Evolutionary conservation across 306 rosid species (phyloP).

Genomic region (Lathyrus tuberosus): DNA sequence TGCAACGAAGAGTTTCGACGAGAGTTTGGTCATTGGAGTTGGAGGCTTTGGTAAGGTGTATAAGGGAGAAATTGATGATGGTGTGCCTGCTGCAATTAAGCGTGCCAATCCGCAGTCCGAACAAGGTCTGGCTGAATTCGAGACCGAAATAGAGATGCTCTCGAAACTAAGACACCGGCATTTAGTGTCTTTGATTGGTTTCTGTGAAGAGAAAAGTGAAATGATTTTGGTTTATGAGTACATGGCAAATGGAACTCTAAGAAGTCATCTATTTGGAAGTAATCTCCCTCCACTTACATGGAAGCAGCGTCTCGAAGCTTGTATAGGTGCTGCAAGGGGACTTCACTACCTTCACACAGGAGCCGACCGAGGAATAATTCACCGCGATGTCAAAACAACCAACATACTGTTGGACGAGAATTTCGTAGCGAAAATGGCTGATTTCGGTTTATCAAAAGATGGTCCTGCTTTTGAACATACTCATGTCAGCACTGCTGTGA

Average conservation of each 20-base stretch:
- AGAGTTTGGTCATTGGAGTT: slow-evolving; percentile 79
- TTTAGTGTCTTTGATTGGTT: slow-evolving; percentile 89
- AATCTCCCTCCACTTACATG: slow-evolving; percentile 75
- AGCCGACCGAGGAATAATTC: slow-evolving; percentile 88
- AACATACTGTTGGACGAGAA: slow-evolving; percentile 83
- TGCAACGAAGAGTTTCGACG: slow-evolving; percentile 80
- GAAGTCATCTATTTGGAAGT: slow-evolving; percentile 91
- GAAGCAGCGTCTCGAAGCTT: slow-evolving; percentile 87
- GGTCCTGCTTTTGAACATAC: slow-evolving; percentile 92
- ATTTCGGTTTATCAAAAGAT: slow-evolving; percentile 87
- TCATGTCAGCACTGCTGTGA: slow-evolving; percentile 96
- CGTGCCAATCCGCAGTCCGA: slow-evolving; percentile 88
- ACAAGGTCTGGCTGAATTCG: slow-evolving; percentile 90
- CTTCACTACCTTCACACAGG: slow-evolving; percentile 97
- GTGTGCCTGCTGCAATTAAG: slow-evolving; percentile 78
- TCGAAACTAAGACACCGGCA: slow-evolving; percentile 95
- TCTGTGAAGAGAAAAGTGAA: slow-evolving; percentile 89
- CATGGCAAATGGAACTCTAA: slow-evolving; percentile 92
- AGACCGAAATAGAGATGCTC: slow-evolving; percentile 99
- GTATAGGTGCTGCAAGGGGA: slow-evolving; percentile 95
- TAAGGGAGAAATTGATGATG: slow-evolving; percentile 80
- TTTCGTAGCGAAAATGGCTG: slow-evolving; percentile 90
- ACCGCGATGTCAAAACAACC: slow-evolving; percentile 96
- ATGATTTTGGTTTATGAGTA: slow-evolving; percentile 96
- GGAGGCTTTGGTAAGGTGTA: slow-evolving; percentile 99